Conservation (phyloP, 148 eudicot species). For the Amaranthus hypochondriacus region DNA sequence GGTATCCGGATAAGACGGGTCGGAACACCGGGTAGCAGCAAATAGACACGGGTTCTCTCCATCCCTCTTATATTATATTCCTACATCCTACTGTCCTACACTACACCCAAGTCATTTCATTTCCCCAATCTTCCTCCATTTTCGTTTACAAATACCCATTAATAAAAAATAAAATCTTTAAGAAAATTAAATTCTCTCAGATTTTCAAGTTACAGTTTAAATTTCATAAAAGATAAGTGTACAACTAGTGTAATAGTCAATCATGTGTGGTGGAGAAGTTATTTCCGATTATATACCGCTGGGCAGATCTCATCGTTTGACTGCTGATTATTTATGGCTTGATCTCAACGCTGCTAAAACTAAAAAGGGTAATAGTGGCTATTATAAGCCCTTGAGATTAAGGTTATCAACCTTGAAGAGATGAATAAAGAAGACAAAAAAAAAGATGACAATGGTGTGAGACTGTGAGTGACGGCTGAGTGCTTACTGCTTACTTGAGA, state of each 20-base stretch:
- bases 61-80: too few relatives aligned
- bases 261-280: constrained; percentile 25
- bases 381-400: constrained; percentile 52
- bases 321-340: constrained; percentile 41
- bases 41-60: too few relatives aligned
- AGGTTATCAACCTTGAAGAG: constrained; percentile 25
- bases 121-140: neutral
- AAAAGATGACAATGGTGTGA: too few relatives aligned
- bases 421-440: constrained; percentile 18
- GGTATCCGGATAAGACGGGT: too few relatives aligned
- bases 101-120: neutral
- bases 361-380: constrained; percentile 23
- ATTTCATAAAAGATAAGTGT: too few relatives aligned
- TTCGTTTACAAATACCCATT: neutral
- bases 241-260: neutral
- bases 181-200: too few relatives aligned
- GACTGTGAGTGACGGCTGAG: too few relatives aligned
- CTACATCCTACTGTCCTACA: too few relatives aligned
- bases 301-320: constrained; percentile 12
- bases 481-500: too few relatives aligned
- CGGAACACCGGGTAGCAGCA: too few relatives aligned
- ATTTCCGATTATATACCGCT: constrained; percentile 12
- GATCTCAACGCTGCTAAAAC: constrained; percentile 23
- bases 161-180: neutral
- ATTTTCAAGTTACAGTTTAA: too few relatives aligned